Base-by-base conservation (phyloP, 2,329 filamentous ascomycete genomes). In the Aspergillus carbonarius region DNA sequence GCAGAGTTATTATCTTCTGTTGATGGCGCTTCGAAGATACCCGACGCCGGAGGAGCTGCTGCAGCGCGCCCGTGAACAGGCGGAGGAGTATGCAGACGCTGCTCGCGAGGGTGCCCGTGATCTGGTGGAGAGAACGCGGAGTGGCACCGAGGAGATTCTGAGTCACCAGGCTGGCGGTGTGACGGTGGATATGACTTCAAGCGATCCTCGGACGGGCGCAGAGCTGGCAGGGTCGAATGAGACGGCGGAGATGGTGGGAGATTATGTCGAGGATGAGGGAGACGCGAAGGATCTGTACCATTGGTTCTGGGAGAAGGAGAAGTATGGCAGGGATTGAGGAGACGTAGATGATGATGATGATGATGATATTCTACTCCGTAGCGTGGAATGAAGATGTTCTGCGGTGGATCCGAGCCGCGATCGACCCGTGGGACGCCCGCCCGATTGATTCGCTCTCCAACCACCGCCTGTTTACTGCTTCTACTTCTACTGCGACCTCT, bases 1-100 rank as follows among this genome's bases (percentile, higher is more conserved):
- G 59, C 85, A 85, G 62, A 67, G 88, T 4, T 96, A 93, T 75
- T 89, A 91, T 64, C 69, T 87, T 6, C 70, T 89, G 1, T 74
- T 89, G n/a, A 78, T 78, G 23, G 62, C 79, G 3, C 62, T 82
- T 27, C 73, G 74, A 53, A 75, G 68, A 18, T 80, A 78, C 59
- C 80, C 79, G 0, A 74, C 70, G n/a, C 71, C 79, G 0, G 70
- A 76, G 5, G 74, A 79, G 42, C 62, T 81, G 0, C 66, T 77
- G 9, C 67, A 72, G 4, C 70, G 72, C 32, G 75, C 78, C 4
- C 74, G 73, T 1, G 70, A 74, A 52, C 73, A 74, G 42, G 73
- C 73, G 2, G 75, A 77, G 58, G 76, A 78, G 46, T 76, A 75
- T 57, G 73, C 73, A 2, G 76, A 77, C 52, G 69, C 74, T 15